phyloP scores from a whole-genome alignment of 2,329 filamentous ascomycete genomes.

The Elsinoe australis region DNA sequence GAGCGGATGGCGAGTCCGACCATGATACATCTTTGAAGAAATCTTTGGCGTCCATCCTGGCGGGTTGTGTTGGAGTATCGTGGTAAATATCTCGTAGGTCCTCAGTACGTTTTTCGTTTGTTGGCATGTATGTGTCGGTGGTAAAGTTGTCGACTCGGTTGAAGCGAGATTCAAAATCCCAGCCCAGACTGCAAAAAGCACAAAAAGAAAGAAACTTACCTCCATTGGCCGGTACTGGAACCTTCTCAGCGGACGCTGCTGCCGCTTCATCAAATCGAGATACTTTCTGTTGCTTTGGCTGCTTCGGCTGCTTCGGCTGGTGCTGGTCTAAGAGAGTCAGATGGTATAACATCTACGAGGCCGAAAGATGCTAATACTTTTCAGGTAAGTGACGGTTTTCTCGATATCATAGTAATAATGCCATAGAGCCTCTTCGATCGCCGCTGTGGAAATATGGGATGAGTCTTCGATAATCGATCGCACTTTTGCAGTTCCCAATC shows the following conservation, averaged over 20 bases:
- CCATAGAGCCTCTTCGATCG: slow-evolving; percentile 88
- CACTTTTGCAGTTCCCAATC: slow-evolving; percentile 59
- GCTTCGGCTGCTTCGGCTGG: slow-evolving; percentile 29
- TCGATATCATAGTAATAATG: slow-evolving; percentile 92
- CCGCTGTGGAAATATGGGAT: slow-evolving; percentile 54
- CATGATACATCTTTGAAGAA: slow-evolving; percentile 84
- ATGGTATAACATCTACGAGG: too few relatives aligned
- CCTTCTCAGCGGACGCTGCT: slow-evolving; percentile 33
- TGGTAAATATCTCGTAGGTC: slow-evolving; percentile 22
- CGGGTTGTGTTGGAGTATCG: too few relatives aligned
- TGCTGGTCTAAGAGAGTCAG: slow-evolving; percentile 30
- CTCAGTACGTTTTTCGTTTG: slow-evolving; percentile 27
- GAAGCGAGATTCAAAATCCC: not conserved
- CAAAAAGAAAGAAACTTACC: slow-evolving; percentile 33
- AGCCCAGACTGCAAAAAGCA: slow-evolving; percentile 9
- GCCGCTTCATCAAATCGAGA: slow-evolving; percentile 42
- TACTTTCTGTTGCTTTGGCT: slow-evolving; percentile 35
- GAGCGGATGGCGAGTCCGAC: slow-evolving; percentile 61
- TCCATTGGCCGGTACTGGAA: slow-evolving; percentile 35
- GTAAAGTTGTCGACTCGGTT: too few relatives aligned
- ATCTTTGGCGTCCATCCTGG: slow-evolving; percentile 36
- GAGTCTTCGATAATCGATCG: slow-evolving; percentile 57
- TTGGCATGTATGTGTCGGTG: too few relatives aligned
- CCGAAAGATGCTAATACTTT: too few relatives aligned
- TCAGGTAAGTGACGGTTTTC: slow-evolving; percentile 74